These are phyloP conservation scores for Penicillium ucsense DNA, from an alignment of 495 filamentous ascomycete species.

Conservation along the genomic window DNA sequence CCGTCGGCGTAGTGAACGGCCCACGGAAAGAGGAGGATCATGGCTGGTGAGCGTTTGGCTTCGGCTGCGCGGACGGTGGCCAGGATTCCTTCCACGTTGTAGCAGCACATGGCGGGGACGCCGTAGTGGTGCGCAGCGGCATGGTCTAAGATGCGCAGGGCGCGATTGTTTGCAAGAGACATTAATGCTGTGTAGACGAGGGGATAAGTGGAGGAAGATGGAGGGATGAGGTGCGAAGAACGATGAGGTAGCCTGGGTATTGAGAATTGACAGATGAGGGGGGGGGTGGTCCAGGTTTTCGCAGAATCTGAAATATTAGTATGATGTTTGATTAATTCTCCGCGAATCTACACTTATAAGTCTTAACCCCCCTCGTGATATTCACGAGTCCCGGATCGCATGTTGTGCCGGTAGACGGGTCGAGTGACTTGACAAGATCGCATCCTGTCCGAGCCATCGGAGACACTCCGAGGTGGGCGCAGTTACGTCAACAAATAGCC, in stretches of 20 bases:
- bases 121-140: constrained; percentile 58
- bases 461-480: constrained; percentile 5
- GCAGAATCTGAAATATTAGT: too few relatives aligned
- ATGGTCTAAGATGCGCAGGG: constrained; percentile 57
- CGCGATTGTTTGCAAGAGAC: constrained; percentile 52
- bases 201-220: neutral
- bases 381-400: too few relatives aligned
- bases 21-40: constrained; percentile 86
- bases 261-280: neutral
- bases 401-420: neutral
- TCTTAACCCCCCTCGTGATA: too few relatives aligned
- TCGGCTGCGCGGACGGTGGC: constrained; percentile 72
- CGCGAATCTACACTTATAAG: too few relatives aligned
- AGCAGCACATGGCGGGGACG: constrained; percentile 70
- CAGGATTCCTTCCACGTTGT: constrained; percentile 78
- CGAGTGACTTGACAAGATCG: neutral
- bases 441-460: constrained; percentile 10
- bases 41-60: constrained; percentile 60
- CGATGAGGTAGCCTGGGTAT: neutral
- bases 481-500: constrained; percentile 1
- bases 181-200: constrained; percentile 22
- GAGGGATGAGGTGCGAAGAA: neutral
- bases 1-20: constrained; percentile 61
- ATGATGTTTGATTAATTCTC: too few relatives aligned
- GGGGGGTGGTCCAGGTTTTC: neutral